Conservation (phyloP, 2,329 filamentous ascomycete genomes). For the Fusarium acutatum region DNA sequence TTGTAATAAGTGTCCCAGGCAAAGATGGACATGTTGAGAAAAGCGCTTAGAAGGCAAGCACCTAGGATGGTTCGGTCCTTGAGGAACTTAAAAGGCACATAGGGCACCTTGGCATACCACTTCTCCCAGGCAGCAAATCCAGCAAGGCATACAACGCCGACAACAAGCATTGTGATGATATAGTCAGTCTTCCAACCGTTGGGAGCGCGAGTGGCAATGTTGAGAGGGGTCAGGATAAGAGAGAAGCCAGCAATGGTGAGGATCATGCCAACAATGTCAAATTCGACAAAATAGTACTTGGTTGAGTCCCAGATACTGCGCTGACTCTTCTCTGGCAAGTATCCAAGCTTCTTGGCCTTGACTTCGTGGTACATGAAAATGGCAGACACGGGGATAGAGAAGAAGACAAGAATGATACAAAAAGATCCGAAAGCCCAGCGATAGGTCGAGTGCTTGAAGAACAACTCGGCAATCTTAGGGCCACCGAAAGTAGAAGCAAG, state of each 20-base stretch:
- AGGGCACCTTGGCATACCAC: slow-evolving; percentile 55
- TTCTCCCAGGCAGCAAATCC: slow-evolving; percentile 66
- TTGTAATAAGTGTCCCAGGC: slow-evolving; percentile 58
- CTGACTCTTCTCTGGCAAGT: slow-evolving; percentile 50
- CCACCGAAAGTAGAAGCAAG: slow-evolving; percentile 56
- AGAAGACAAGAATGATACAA: slow-evolving; percentile 68
- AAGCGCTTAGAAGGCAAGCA: slow-evolving; percentile 51
- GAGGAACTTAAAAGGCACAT: slow-evolving; percentile 59
- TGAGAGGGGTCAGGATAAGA: slow-evolving; percentile 69
- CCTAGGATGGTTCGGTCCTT: slow-evolving; percentile 58
- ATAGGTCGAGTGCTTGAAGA: slow-evolving; percentile 36
- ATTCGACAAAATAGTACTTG: slow-evolving; percentile 37
- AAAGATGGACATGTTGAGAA: slow-evolving; percentile 51
- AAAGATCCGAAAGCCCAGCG: slow-evolving; percentile 65
- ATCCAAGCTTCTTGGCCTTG: slow-evolving; percentile 62
- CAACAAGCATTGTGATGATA: slow-evolving; percentile 63
- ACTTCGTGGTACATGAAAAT: slow-evolving; percentile 64
- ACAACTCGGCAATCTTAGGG: slow-evolving; percentile 35
- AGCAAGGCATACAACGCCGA: slow-evolving; percentile 60
- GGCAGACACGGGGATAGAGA: slow-evolving; percentile 65
- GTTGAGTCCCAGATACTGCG: slow-evolving; percentile 57
- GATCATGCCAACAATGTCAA: slow-evolving; percentile 58
- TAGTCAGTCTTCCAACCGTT: slow-evolving; percentile 58
- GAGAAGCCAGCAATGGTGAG: slow-evolving; percentile 61
- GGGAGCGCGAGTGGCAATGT: slow-evolving; percentile 52